Base-by-base conservation (phyloP, 495 filamentous ascomycete genomes). In the Aeminium ludgeri region DNA sequence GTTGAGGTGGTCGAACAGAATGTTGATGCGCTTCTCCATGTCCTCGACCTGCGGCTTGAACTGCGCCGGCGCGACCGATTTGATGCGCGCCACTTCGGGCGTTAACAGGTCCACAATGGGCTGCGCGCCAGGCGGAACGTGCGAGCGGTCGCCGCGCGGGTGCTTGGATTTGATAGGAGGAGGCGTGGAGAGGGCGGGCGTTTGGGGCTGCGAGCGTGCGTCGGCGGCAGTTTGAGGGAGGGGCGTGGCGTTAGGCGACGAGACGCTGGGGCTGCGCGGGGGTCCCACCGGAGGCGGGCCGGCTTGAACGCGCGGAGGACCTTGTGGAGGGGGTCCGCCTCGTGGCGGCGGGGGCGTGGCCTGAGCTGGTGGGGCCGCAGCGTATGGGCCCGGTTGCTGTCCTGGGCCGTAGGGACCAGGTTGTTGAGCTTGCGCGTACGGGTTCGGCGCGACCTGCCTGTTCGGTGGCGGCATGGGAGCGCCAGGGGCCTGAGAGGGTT, bases 1-100 rank as follows among this genome's bases (percentile, higher is more conserved):
- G 66, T 96, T 96, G 37, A 97, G 66, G 59, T 94, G 85, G 53
- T 96, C 86, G 61, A 93, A 97, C 8, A 97, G 70, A 39, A 92
- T 78, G 47, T 78, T 80, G 42, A 97, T 67, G 32, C 87, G 72
- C 59, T 91, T 91, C 55, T 94, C 84, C 3, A 85, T 89, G 56
- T 97, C 87, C 36, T 80, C 78, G 30, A 96, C 83, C 55, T 94
- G 83, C 17, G 72, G 66, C 52, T 80, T 76, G 65, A 86, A 95
- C 3, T 75, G 68, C 12, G 75, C 61, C 2, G 89, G 89, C 0
- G 91, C 91, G 38, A 78, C 74, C 36, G 72, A 55, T 44, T 87
- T 85, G 40, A 97, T 80, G 20, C 84, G 76, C 52, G 86, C 76
- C 73, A 97, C 86, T 44, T 95, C 86, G 31, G 66, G 66, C 36